Evolutionary conservation across 495 filamentous ascomycete species (phyloP), one percentile per base, ranked within the genome.

Genomic region (Penicillium flavigenum): DNA sequence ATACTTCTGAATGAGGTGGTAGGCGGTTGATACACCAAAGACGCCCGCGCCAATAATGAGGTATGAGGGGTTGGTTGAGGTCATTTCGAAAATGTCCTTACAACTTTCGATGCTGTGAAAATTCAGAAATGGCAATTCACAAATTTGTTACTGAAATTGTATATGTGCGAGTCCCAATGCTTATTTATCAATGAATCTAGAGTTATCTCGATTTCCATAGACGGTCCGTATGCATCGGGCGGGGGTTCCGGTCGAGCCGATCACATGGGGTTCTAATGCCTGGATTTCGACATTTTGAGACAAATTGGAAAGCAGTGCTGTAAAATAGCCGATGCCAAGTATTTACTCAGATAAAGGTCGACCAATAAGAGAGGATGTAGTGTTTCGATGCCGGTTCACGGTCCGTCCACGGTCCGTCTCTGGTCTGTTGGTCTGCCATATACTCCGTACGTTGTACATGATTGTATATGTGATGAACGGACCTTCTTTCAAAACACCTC

Each of bases 1-100:
- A 63, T 79, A 76, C 42, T 67, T 69, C 42, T 72, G 72, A 60
- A 77, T 78, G 5, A 88, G 77, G 60, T 85, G 72, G n/a, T 81
- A 79, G 22, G 85, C 86, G 4, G 86, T 88, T 5, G 81, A 82
- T 3, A 81, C 81, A 19, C 86, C 86, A 63, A 88, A 88, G 51
- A 86, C 82, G 22, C 86, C 86, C 17, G 80, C 79, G 41, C 86
- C 86, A 50, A 88, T 70, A 51, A 88, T 85, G 48, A 87, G 68
- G 63, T 81, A 83, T 38, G 80, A 79, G 29, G 65, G 41, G 58
- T 70, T 58, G 39, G 29, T 57, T 52, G 61, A 10, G 27, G 59
- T 24, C 66, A 70, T 73, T 4, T 58, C 47, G 26, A 44, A 45
- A 32, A 39, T 2, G 31, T 42, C n/a, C 6, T 2, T 29, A 26